phyloP scores from a whole-genome alignment of 352 stramenopile species.

The Phytophthora pisi region DNA sequence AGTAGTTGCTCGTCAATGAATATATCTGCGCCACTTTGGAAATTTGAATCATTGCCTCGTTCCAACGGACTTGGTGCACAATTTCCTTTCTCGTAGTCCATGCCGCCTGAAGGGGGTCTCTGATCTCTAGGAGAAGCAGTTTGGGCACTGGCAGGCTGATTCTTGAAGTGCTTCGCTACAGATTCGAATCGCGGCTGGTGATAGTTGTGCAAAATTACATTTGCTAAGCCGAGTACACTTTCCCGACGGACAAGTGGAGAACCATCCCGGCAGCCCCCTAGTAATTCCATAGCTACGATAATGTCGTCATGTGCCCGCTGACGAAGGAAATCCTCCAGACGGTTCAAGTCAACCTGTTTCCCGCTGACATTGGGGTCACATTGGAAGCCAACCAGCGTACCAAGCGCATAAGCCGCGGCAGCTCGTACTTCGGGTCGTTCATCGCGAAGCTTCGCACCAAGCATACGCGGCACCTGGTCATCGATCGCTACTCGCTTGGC shows the following conservation, averaged over 20 bases:
- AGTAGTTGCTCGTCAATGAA: conserved; percentile 54
- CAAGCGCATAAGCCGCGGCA: conserved; percentile 93
- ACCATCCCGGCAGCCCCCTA: conserved; percentile 76
- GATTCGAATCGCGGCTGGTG: conserved; percentile 87
- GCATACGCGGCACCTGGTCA: conserved; percentile 82
- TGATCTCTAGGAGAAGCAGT: conserved; percentile 4
- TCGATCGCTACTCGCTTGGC: conserved; percentile 89
- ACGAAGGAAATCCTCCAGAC: conserved; percentile 67
- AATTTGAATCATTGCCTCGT: conserved; percentile 16
- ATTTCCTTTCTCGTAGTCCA: conserved; percentile 20
- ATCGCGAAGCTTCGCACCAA: conserved; percentile 87
- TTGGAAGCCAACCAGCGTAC: conserved; percentile 89
- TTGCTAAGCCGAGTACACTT: conserved; percentile 82
- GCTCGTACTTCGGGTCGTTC: conserved; percentile 91
- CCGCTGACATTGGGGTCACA: conserved; percentile 61
- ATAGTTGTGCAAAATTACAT: conserved; percentile 87
- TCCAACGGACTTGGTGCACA: conserved; percentile 14
- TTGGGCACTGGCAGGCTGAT: conserved; percentile 32
- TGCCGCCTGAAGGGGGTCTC: conserved; percentile 7
- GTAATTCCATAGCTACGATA: conserved; percentile 65
- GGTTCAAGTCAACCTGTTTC: conserved; percentile 49
- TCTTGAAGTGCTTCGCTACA: conserved; percentile 84
- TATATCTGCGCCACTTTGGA: conserved; percentile 28
- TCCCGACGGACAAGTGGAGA: conserved; percentile 86
- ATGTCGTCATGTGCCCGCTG: conserved; percentile 74